Conservation (phyloP, 768 basidiomycete genomes). For the Hericium rajendrae region DNA sequence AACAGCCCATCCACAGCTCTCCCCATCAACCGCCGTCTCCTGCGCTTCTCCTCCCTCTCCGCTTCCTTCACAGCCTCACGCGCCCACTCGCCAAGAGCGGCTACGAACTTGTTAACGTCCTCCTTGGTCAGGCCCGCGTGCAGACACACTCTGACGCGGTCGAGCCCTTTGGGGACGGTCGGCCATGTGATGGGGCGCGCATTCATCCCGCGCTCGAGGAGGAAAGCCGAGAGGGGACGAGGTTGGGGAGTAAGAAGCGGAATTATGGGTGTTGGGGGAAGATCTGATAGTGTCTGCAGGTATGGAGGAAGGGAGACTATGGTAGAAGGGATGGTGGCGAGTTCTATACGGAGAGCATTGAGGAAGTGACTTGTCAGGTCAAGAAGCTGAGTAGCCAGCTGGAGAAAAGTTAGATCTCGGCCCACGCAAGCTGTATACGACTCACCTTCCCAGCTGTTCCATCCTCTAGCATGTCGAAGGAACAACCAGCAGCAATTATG, state of each 20-base stretch:
- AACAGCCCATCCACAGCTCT: not conserved
- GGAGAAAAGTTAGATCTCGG: conserved; percentile 5
- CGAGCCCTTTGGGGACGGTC: conserved; percentile 80
- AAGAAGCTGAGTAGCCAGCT: conserved; percentile 31
- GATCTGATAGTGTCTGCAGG: conserved; percentile 1
- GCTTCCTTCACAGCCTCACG: conserved; percentile 12
- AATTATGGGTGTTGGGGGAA: conserved; percentile 64
- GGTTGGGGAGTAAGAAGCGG: conserved; percentile 75
- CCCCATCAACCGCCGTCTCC: not conserved
- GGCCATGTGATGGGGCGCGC: conserved; percentile 78
- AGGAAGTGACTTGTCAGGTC: conserved; percentile 33
- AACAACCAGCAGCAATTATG: conserved; percentile 64
- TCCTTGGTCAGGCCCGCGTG: conserved; percentile 63
- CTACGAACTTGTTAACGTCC: conserved; percentile 52
- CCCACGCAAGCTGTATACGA: conserved; percentile 22
- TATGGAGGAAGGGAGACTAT: conserved; percentile 22
- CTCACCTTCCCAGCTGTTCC: conserved; percentile 53
- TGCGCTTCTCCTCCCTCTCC: not conserved
- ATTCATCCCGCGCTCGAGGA: conserved; percentile 43
- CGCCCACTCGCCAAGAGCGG: conserved; percentile 42
- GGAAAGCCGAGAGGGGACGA: conserved; percentile 62
- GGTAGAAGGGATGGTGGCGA: conserved; percentile 24
- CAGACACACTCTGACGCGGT: conserved; percentile 82
- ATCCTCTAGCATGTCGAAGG: conserved; percentile 69
- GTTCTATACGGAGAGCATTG: conserved; percentile 20